Percentiles rank a stretch among this genome's conserved stretches.
These are phyloP conservation scores for Amaranthus cruentus DNA, from an alignment of 148 eudicot species.

Conservation along the genomic window DNA sequence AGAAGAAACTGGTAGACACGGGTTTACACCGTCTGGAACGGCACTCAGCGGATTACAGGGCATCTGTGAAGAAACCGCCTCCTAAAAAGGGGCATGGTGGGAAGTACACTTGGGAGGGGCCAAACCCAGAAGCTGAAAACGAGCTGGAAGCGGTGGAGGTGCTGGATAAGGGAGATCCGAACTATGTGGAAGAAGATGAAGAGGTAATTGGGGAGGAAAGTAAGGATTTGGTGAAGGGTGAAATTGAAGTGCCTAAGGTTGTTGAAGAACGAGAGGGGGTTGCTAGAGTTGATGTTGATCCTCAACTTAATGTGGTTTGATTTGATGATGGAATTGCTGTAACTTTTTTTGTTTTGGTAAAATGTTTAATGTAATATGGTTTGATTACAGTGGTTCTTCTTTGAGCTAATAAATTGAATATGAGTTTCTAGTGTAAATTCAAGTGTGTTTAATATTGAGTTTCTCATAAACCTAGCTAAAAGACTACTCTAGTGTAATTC, in stretches of 20 bases:
- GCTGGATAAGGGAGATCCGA: conserved; percentile 67
- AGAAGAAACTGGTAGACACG: conserved; percentile 57
- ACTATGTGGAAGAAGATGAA: conserved; percentile 56
- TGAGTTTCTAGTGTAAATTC: too few relatives aligned
- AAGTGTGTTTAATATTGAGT: too few relatives aligned
- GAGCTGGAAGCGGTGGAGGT: conserved; percentile 45
- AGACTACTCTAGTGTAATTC: too few relatives aligned
- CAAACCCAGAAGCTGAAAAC: conserved; percentile 28
- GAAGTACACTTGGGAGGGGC: conserved; percentile 94
- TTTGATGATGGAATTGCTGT: too few relatives aligned
- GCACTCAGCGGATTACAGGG: conserved; percentile 45
- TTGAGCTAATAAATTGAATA: too few relatives aligned
- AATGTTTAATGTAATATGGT: too few relatives aligned
- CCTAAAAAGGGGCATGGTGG: conserved; percentile 85
- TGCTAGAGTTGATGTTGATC: conserved; percentile 65
- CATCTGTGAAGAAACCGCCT: conserved; percentile 38
- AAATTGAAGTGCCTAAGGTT: conserved; percentile 49
- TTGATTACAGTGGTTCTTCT: too few relatives aligned
- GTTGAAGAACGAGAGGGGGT: conserved; percentile 53
- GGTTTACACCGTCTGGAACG: conserved; percentile 61
- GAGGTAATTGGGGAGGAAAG: conserved; percentile 22
- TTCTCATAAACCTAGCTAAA: too few relatives aligned
- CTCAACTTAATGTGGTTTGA: conserved; percentile 22
- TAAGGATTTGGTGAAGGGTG: conserved; percentile 34
- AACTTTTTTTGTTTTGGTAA: too few relatives aligned